phyloP scores from a whole-genome alignment of 345 rosid genomes.

The Arabis hirsuta region DNA sequence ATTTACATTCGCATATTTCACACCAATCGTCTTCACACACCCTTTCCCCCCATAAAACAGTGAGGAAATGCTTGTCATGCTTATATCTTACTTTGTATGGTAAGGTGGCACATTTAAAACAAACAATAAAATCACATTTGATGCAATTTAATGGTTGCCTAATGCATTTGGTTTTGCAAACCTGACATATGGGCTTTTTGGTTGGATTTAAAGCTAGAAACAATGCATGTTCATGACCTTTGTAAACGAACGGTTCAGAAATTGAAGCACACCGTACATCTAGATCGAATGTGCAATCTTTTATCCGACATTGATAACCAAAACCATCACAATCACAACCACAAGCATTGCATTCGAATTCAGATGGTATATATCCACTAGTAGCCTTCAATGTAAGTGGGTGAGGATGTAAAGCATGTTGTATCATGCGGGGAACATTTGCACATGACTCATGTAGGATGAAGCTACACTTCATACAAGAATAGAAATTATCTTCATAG shows the following conservation, averaged over 20 bases:
- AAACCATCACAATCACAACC: background rate
- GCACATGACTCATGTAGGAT: no score
- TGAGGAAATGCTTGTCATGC: background rate
- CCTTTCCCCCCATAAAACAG: no score
- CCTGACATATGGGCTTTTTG: background rate
- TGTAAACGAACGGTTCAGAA: background rate
- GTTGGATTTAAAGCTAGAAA: background rate
- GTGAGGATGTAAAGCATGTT: no score
- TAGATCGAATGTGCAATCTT: background rate
- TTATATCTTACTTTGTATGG: background rate
- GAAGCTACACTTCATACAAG: no score
- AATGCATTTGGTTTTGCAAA: background rate
- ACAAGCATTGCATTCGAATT: background rate
- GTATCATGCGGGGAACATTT: no score
- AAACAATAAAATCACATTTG: background rate
- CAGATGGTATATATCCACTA: no score
- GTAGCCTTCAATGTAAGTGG: no score
- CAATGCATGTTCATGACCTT: constrained; percentile 4
- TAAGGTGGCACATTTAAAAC: background rate
- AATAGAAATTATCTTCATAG: no score
- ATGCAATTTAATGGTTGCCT: background rate
- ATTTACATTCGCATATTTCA: background rate
- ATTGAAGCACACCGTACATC: constrained; percentile 10
- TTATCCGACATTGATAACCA: background rate
- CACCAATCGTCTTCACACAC: background rate